These are phyloP conservation scores for Saraca asoca DNA, from an alignment of 331 rosid species.

Conservation along the genomic window DNA sequence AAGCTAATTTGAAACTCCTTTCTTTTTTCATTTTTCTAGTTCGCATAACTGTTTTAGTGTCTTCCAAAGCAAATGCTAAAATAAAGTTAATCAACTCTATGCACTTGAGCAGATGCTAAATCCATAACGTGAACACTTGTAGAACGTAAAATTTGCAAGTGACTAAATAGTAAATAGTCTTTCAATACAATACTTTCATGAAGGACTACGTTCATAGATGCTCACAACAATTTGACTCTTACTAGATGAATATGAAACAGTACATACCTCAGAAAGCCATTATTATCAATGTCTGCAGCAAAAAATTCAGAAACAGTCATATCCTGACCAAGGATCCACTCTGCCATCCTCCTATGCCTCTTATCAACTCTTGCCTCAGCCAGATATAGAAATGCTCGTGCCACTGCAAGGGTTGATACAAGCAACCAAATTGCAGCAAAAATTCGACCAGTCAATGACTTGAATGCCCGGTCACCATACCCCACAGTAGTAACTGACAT, in stretches of 20 bases:
- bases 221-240: background rate
- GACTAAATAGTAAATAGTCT: background rate
- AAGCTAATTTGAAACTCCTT: background rate
- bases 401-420: constrained; percentile 88
- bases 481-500: constrained; percentile 98
- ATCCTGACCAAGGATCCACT: constrained; percentile 97
- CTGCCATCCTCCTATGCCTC: constrained; percentile 89
- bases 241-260: constrained; percentile 11
- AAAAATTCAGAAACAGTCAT: constrained; percentile 92
- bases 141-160: constrained; percentile 2
- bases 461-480: constrained; percentile 85
- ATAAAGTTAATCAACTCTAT: background rate
- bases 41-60: constrained; percentile 3
- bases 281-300: constrained; percentile 93
- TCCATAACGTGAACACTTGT: background rate
- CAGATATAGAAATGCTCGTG: constrained; percentile 85
- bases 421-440: constrained; percentile 96
- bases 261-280: constrained; percentile 88
- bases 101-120: constrained; percentile 10
- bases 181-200: constrained; percentile 7
- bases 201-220: constrained; percentile 1
- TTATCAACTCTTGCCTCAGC: constrained; percentile 98
- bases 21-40: background rate
- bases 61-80: background rate
- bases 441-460: constrained; percentile 72